phyloP scores from a whole-genome alignment of 1,139 yeast genomes.

The Yamadazyma triangularis region DNA sequence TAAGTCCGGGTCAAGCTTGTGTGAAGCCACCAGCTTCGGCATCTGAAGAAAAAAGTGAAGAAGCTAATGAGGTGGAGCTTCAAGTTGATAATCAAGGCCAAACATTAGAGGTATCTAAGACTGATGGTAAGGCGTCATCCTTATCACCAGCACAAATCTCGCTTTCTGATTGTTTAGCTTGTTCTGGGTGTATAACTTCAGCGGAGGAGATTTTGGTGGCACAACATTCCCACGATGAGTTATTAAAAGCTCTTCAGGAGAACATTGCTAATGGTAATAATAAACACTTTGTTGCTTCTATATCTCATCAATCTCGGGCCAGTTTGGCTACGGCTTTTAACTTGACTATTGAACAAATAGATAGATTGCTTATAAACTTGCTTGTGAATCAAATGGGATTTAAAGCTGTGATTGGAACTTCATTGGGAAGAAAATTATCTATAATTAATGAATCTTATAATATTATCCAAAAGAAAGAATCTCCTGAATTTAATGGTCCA shows the following conservation, averaged over 20 bases:
- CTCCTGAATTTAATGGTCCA: conserved; percentile 30
- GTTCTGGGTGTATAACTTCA: conserved; percentile 95
- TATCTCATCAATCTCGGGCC: conserved; percentile 83
- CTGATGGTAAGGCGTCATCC: conserved; percentile 47
- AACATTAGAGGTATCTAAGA: conserved; percentile 62
- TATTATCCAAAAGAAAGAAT: conserved; percentile 26
- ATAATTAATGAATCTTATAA: conserved; percentile 57
- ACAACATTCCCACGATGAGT: conserved; percentile 81
- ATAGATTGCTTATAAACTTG: conserved; percentile 53
- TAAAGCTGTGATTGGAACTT: conserved; percentile 75
- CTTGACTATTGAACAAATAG: conserved; percentile 52
- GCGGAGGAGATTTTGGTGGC: conserved; percentile 93
- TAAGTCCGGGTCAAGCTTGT: conserved; percentile 92
- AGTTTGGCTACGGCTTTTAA: conserved; percentile 71
- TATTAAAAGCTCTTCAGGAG: conserved; percentile 51
- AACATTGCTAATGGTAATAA: conserved; percentile 16
- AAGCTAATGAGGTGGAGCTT: conserved; percentile 47
- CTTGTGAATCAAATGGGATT: conserved; percentile 65
- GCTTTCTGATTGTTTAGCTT: conserved; percentile 89
- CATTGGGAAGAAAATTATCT: conserved; percentile 71
- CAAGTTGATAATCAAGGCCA: conserved; percentile 64
- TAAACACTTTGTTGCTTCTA: conserved; percentile 60
- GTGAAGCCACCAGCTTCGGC: conserved; percentile 59
- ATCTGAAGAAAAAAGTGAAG: conserved; percentile 4
- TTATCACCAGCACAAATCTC: conserved; percentile 85